These are phyloP conservation scores for Cladobotryum protrusum DNA, from an alignment of 2,329 filamentous ascomycete genomes.

Conservation along the genomic window DNA sequence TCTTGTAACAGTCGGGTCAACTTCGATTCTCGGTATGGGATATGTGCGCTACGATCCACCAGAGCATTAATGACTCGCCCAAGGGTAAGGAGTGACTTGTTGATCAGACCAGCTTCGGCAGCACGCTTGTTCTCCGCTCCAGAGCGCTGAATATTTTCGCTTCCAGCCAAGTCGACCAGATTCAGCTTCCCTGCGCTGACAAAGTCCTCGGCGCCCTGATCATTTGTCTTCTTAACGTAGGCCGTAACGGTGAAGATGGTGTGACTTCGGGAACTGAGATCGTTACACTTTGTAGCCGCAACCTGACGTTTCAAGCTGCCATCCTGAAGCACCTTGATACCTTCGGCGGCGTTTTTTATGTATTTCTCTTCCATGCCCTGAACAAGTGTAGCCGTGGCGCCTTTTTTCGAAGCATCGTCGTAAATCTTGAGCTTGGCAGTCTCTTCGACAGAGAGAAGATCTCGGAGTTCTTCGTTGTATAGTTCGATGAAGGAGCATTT, in stretches of 20 bases:
- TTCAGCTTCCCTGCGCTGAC: constrained; percentile 91
- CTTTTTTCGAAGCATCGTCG: constrained; percentile 81
- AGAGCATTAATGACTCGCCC: constrained; percentile 96
- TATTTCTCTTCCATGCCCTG: constrained; percentile 98
- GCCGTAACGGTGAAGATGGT: constrained; percentile 96
- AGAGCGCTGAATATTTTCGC: constrained; percentile 94
- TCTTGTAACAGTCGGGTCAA: constrained; percentile 92
- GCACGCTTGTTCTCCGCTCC: constrained; percentile 98
- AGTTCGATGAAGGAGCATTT: constrained; percentile 98
- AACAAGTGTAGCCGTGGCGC: constrained; percentile 78
- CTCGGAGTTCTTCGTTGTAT: constrained; percentile 95
- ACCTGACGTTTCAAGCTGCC: constrained; percentile 94
- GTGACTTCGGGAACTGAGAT: constrained; percentile 92
- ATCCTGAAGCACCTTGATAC: constrained; percentile 80
- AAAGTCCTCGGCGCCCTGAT: constrained; percentile 82
- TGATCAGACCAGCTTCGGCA: constrained; percentile 91
- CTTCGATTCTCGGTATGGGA: constrained; percentile 90
- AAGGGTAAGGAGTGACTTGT: constrained; percentile 92
- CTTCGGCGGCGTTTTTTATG: constrained; percentile 76
- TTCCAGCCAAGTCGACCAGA: constrained; percentile 91
- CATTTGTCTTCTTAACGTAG: constrained; percentile 73
- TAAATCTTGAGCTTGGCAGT: constrained; percentile 87
- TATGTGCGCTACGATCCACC: constrained; percentile 83
- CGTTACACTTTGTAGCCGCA: constrained; percentile 99
- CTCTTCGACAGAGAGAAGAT: constrained; percentile 79